A percentile compares a stretch with the other conserved stretches of the same genome.
Evolutionary conservation across 2,329 filamentous ascomycete species (phyloP).

Genomic region (Aspergillus flavus): DNA sequence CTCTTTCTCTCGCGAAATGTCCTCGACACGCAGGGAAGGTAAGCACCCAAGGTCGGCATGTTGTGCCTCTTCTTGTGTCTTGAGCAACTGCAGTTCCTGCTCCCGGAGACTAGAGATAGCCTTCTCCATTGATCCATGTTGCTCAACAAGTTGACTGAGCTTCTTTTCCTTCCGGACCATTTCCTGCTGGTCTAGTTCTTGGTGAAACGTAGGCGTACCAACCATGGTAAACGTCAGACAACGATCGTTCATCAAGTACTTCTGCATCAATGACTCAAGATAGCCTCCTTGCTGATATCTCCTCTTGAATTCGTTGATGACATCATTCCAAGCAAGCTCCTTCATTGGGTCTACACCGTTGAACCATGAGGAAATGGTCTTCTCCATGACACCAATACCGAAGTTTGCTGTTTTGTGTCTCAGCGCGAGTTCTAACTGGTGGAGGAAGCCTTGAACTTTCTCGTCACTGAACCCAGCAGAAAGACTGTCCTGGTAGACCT

Average conservation of each 20-base stretch:
- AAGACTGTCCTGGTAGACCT: slow-evolving; percentile 70
- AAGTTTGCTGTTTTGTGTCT: slow-evolving; percentile 98
- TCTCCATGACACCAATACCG: slow-evolving; percentile 85
- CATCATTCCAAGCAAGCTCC: slow-evolving; percentile 87
- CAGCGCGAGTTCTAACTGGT: slow-evolving; percentile 87
- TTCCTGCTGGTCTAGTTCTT: slow-evolving; percentile 77
- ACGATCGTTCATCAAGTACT: slow-evolving; percentile 85
- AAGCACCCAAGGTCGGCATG: slow-evolving; percentile 84
- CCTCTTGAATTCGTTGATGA: slow-evolving; percentile 77
- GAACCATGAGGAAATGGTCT: slow-evolving; percentile 91
- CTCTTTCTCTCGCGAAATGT: slow-evolving; percentile 81
- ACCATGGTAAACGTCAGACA: slow-evolving; percentile 93
- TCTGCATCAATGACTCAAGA: slow-evolving; percentile 80
- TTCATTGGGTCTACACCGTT: slow-evolving; percentile 92
- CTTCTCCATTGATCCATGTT: slow-evolving; percentile 70
- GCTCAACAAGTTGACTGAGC: slow-evolving; percentile 68
- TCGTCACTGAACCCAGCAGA: slow-evolving; percentile 80
- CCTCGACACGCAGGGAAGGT: slow-evolving; percentile 82
- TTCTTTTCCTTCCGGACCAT: slow-evolving; percentile 71
- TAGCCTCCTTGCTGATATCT: slow-evolving; percentile 76
- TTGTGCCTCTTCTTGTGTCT: slow-evolving; percentile 81
- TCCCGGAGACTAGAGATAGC: slow-evolving; percentile 73
- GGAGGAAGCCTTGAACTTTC: slow-evolving; percentile 91
- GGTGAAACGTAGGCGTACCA: slow-evolving; percentile 73
- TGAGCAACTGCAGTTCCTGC: slow-evolving; percentile 77